These are phyloP conservation scores for Fusarium sp. DNA, from an alignment of 2,329 filamentous ascomycete species.

Conservation along the genomic window DNA sequence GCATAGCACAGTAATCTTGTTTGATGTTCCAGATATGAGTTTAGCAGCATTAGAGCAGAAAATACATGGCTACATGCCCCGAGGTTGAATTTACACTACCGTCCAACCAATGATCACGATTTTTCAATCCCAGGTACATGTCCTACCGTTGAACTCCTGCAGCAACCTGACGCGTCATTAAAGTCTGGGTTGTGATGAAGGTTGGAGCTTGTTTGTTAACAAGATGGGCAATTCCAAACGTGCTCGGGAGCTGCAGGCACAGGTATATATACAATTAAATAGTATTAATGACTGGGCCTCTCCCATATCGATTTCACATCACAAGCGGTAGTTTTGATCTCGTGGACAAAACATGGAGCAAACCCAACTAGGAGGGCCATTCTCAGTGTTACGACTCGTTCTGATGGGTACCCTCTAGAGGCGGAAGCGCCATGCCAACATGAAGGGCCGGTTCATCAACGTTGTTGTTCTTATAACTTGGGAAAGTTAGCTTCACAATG, in stretches of 20 bases:
- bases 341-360: not conserved
- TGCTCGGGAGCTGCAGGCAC: not conserved
- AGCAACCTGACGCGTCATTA: not conserved
- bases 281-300: not conserved
- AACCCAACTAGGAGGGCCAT: not conserved
- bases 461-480: conserved; percentile 53
- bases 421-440: conserved; percentile 51
- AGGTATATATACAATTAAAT: not conserved
- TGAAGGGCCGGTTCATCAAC: conserved; percentile 54
- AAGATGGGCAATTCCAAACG: not conserved
- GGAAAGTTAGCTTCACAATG: not conserved
- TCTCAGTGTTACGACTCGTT: no score
- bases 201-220: not conserved
- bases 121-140: not conserved
- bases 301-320: not conserved
- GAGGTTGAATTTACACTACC: not conserved
- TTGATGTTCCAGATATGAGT: not conserved
- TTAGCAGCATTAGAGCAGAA: not conserved
- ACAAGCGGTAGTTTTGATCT: not conserved
- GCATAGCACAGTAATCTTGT: not conserved
- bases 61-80: not conserved
- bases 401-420: not conserved
- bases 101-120: not conserved
- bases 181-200: not conserved
- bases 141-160: not conserved